These are phyloP conservation scores for Bonia amplexicaulis DNA, from an alignment of 176 grass and related monocot genomes.

Conservation along the genomic window DNA sequence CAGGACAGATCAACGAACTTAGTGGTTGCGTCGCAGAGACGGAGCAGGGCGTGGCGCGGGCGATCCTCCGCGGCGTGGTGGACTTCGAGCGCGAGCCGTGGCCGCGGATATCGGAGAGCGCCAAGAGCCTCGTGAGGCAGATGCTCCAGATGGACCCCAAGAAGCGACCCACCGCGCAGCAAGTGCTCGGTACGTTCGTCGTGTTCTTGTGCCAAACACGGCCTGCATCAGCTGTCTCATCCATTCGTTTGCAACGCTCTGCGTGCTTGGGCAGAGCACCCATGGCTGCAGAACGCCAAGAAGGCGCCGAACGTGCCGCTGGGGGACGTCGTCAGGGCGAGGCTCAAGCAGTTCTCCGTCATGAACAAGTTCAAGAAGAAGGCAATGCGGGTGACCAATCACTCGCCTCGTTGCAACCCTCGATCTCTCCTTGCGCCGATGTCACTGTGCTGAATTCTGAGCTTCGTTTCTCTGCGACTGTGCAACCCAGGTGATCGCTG, in stretches of 20 bases:
- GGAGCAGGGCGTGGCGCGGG: constrained; percentile 69
- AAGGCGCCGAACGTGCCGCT: constrained; percentile 56
- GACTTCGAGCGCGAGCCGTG: constrained; percentile 61
- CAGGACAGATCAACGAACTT: too few species aligned
- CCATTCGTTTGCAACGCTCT: background rate
- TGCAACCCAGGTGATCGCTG: constrained; percentile 58
- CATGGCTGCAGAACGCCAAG: constrained; percentile 67
- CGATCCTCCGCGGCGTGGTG: constrained; percentile 54
- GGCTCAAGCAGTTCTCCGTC: constrained; percentile 73
- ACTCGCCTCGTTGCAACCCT: background rate
- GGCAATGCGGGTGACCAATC: constrained; percentile 45
- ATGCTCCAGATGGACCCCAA: constrained; percentile 65
- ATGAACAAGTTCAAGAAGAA: constrained; percentile 95
- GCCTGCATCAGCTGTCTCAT: background rate
- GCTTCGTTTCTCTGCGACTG: background rate
- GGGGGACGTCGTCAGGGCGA: constrained; percentile 60
- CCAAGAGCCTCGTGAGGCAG: constrained; percentile 60
- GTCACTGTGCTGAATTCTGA: too few species aligned
- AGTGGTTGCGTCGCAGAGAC: constrained; percentile 20
- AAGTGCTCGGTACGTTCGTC: constrained; percentile 53
- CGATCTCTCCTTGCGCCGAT: background rate
- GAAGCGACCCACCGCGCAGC: constrained; percentile 55
- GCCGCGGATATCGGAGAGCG: constrained; percentile 58
- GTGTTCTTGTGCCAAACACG: background rate
- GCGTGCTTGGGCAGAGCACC: constrained; percentile 36